Conservation (phyloP, 176 grass and related monocot species). For the Hordeum vulgare region DNA sequence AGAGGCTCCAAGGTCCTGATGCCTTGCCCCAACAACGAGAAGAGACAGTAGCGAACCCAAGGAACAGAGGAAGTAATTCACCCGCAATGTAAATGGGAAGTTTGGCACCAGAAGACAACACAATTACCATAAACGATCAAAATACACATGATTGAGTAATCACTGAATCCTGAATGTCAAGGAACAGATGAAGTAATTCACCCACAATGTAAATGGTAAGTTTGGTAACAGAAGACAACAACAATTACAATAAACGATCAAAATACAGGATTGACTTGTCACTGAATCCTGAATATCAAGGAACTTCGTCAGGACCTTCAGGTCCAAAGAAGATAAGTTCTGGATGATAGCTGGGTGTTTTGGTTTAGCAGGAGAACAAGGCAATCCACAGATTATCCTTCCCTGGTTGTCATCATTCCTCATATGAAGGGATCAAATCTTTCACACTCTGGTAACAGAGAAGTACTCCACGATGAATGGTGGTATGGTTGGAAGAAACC, state of each 20-base stretch:
- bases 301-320: neutral
- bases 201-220: neutral
- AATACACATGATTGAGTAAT: too few species aligned
- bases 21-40: neutral
- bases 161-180: too few species aligned
- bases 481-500: neutral
- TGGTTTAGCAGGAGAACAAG: neutral
- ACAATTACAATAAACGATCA: neutral
- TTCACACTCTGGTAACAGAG: neutral
- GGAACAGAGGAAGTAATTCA: neutral
- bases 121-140: too few species aligned
- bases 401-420: neutral
- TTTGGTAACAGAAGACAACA: neutral
- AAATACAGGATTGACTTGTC: neutral
- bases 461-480: neutral
- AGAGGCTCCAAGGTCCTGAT: neutral
- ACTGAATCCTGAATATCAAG: neutral
- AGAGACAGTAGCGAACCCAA: neutral
- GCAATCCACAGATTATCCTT: neutral
- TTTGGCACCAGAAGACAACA: too few species aligned
- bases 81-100: too few species aligned
- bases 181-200: too few species aligned
- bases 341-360: neutral
- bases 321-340: neutral
- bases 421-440: neutral